Evolutionary conservation across 2,329 filamentous ascomycete genomes (phyloP).

Genomic region (Neonectria punicea): DNA sequence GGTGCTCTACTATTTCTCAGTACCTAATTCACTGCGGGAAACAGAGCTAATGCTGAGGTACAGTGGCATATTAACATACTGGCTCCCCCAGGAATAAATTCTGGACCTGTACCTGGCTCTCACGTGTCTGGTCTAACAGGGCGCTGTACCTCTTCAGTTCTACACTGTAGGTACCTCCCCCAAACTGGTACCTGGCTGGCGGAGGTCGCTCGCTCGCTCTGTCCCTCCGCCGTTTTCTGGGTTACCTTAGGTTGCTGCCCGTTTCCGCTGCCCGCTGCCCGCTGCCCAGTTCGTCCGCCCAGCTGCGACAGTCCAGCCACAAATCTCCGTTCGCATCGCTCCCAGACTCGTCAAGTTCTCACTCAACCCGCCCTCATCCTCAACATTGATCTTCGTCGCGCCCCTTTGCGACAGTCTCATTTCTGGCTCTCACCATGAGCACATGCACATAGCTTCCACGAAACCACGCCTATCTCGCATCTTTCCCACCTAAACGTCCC

Average conservation of each 20-base stretch:
- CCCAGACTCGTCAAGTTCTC: background rate
- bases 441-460: slow-evolving; percentile 21
- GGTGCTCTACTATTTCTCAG: background rate
- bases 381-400: slow-evolving; percentile 5
- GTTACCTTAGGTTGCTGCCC: background rate
- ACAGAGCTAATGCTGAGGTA: background rate
- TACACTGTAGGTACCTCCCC: background rate
- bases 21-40: background rate
- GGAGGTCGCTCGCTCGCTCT: background rate
- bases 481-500: slow-evolving; percentile 14
- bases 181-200: background rate
- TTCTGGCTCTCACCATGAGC: slow-evolving; percentile 23
- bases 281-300: background rate
- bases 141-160: background rate
- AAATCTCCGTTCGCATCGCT: background rate
- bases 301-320: background rate
- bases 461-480: slow-evolving; percentile 24
- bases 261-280: background rate
- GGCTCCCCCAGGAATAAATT: background rate
- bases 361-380: background rate
- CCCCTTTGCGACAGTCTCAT: background rate
- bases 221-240: background rate
- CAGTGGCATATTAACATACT: background rate
- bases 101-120: background rate
- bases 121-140: background rate